These are phyloP conservation scores for Cercophora sp. DNA, from an alignment of 495 filamentous ascomycete species.

Conservation along the genomic window DNA sequence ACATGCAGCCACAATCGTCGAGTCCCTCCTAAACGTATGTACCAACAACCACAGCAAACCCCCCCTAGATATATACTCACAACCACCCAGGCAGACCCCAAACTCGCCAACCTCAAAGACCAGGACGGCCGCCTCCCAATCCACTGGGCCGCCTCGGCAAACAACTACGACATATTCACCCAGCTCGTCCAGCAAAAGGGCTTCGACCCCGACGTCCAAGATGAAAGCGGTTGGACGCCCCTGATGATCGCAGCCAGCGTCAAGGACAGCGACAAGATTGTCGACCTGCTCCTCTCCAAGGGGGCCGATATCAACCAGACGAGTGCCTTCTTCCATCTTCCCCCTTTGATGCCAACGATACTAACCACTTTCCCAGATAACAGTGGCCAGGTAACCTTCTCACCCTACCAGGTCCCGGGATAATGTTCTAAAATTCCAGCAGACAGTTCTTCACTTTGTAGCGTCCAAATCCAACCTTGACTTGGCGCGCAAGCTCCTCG, in stretches of 20 bases:
- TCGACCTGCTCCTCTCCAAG: slow-evolving; percentile 73
- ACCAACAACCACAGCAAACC: background rate
- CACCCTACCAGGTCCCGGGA: background rate
- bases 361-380: slow-evolving; percentile 13
- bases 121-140: slow-evolving; percentile 87
- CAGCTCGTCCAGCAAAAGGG: slow-evolving; percentile 62
- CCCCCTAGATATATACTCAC: background rate
- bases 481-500: slow-evolving; percentile 70
- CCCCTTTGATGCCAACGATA: background rate
- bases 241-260: slow-evolving; percentile 89
- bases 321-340: slow-evolving; percentile 45
- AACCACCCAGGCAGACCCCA: slow-evolving; percentile 66
- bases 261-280: slow-evolving; percentile 61
- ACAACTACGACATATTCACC: slow-evolving; percentile 69
- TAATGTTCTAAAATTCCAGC: slow-evolving; percentile 7
- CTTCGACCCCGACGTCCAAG: slow-evolving; percentile 88
- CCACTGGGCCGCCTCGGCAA: slow-evolving; percentile 91
- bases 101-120: slow-evolving; percentile 69
- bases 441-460: slow-evolving; percentile 88
- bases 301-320: slow-evolving; percentile 79
- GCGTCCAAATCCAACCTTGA: slow-evolving; percentile 85
- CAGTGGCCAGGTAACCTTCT: slow-evolving; percentile 17
- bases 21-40: slow-evolving; percentile 69
- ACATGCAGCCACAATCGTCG: too few relatives aligned
- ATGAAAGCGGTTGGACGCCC: slow-evolving; percentile 89